A percentile compares a stretch with the other conserved stretches of the same genome.
Evolutionary conservation across 2,329 filamentous ascomycete species (phyloP).

Genomic region (Pseudogymnoascus sp.): DNA sequence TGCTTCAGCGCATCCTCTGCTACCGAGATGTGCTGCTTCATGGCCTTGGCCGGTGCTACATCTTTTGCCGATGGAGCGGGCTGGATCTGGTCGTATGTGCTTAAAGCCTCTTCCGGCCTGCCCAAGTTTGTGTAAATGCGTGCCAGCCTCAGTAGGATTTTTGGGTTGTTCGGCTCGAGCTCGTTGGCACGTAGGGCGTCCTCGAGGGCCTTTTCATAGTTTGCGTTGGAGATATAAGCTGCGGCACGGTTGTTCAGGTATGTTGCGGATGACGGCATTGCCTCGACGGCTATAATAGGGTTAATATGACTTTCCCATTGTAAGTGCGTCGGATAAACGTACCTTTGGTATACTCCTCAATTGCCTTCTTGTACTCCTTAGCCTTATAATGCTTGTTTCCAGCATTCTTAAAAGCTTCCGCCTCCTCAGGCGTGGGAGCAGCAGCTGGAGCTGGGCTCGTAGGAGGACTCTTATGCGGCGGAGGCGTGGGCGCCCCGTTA

Average conservation of each 20-base stretch:
- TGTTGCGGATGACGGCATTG: constrained; percentile 75
- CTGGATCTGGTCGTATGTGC: constrained; percentile 70
- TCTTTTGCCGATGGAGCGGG: constrained; percentile 79
- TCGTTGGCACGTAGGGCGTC: constrained; percentile 78
- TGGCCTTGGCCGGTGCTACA: constrained; percentile 69
- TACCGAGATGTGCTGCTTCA: constrained; percentile 71
- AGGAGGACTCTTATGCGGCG: constrained; percentile 60
- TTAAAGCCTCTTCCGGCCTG: constrained; percentile 75
- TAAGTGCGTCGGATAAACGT: constrained; percentile 23
- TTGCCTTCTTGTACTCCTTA: constrained; percentile 77
- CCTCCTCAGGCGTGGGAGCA: constrained; percentile 50
- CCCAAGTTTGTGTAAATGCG: constrained; percentile 85
- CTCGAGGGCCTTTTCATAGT: constrained; percentile 70
- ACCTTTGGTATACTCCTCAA: constrained; percentile 95
- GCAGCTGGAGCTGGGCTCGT: constrained; percentile 47
- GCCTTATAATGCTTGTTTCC: constrained; percentile 98
- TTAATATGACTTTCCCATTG: constrained; percentile 7
- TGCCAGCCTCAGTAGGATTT: constrained; percentile 79
- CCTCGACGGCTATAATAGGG: constrained; percentile 63
- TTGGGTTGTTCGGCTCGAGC: constrained; percentile 75
- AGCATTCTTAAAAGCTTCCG: constrained; percentile 82
- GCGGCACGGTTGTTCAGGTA: constrained; percentile 94
- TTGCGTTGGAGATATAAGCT: constrained; percentile 80
- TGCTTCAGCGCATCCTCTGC: constrained; percentile 68
- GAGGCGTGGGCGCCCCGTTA: constrained; percentile 53